A percentile compares a stretch with the other conserved stretches of the same genome.
These are phyloP conservation scores for Plasmodium vinckei DNA, from an alignment of 169 alveolate genomes.

Conservation along the genomic window DNA sequence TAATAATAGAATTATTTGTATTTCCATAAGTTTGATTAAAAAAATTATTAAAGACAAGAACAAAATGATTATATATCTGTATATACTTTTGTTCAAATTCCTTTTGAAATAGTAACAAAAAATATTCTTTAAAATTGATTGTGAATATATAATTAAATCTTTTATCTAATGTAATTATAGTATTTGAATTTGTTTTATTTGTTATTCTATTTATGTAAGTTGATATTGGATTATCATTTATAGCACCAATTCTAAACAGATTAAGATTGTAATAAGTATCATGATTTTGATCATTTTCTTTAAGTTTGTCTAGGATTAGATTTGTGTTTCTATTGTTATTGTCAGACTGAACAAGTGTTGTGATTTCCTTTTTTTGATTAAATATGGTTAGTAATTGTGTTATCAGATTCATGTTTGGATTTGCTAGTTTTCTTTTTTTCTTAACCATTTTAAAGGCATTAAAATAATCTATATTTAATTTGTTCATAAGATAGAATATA, in stretches of 20 bases:
- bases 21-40: background rate
- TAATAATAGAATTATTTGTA: background rate
- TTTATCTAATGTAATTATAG: conserved; percentile 3
- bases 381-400: conserved; percentile 56
- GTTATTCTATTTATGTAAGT: background rate
- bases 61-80: conserved; percentile 14
- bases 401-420: conserved; percentile 80
- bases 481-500: conserved; percentile 81
- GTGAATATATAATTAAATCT: conserved; percentile 41
- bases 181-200: background rate
- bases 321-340: background rate
- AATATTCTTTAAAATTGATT: conserved; percentile 11
- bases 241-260: conserved; percentile 17
- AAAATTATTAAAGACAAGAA: conserved; percentile 1
- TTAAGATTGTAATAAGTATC: background rate
- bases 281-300: background rate
- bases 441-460: conserved; percentile 82
- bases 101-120: conserved; percentile 27
- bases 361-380: background rate
- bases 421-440: conserved; percentile 69
- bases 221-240: background rate
- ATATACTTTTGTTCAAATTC: conserved; percentile 7
- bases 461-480: conserved; percentile 36
- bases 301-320: background rate
- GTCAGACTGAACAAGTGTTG: background rate